phyloP scores from a whole-genome alignment of 345 rosid species.

The Arabidopsis thaliana region TAIR10.1 NC_003070.9:16909001-16909500 shows the following conservation, averaged over 20 bases:
- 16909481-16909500: conserved; percentile 45
- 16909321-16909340: conserved; percentile 66
- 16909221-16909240: conserved; percentile 71
- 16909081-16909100: neutral
- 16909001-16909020: conserved; percentile 63
- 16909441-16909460: conserved; percentile 23
- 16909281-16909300: conserved; percentile 24
- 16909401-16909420: conserved; percentile 49
- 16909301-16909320: conserved; percentile 42
- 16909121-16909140: conserved; percentile 31
- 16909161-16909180: conserved; percentile 64
- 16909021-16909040: conserved; percentile 72
- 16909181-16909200: conserved; percentile 68
- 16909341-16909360: conserved; percentile 91
- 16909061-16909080: conserved; percentile 43
- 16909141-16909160: conserved; percentile 86
- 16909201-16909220: conserved; percentile 73
- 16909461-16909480: neutral
- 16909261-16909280: conserved; percentile 45
- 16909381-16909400: conserved; percentile 80
- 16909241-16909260: conserved; percentile 62
- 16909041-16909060: conserved; percentile 63
- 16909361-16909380: conserved; percentile 95
- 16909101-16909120: neutral
- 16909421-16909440: conserved; percentile 33